Conservation (phyloP, 2,329 filamentous ascomycete genomes). For the Claviceps digitariae region DNA sequence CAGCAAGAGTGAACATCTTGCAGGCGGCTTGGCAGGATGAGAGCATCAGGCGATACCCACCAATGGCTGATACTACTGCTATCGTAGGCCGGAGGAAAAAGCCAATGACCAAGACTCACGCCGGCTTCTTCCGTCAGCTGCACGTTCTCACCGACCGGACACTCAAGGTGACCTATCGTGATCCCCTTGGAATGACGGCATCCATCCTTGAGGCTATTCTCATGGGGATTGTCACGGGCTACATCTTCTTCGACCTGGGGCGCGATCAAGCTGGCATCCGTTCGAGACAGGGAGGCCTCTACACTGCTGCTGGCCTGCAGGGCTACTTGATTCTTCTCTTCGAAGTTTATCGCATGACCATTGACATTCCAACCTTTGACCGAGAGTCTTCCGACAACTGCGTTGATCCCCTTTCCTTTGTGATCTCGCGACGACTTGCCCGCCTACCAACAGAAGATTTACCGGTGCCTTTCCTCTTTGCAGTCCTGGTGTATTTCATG, state of each 20-base stretch:
- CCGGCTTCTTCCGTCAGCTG: slow-evolving; percentile 48
- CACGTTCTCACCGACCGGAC: slow-evolving; percentile 54
- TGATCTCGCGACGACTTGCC: slow-evolving; percentile 56
- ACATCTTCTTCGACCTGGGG: slow-evolving; percentile 55
- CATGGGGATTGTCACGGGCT: slow-evolving; percentile 60
- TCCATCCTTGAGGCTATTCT: slow-evolving; percentile 54
- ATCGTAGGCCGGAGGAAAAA: slow-evolving; percentile 7
- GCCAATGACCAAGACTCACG: slow-evolving; percentile 26
- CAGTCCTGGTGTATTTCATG: slow-evolving; percentile 66
- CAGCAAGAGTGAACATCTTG: slow-evolving; percentile 45
- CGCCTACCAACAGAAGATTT: slow-evolving; percentile 58
- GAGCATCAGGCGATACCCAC: slow-evolving; percentile 15
- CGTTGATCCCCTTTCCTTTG: slow-evolving; percentile 53
- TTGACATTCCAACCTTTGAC: slow-evolving; percentile 65
- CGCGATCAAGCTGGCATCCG: slow-evolving; percentile 58
- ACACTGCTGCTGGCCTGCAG: slow-evolving; percentile 57
- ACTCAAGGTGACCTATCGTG: slow-evolving; percentile 58
- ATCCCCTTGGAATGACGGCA: slow-evolving; percentile 62
- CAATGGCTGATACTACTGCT: slow-evolving; percentile 8
- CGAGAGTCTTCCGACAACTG: slow-evolving; percentile 62
- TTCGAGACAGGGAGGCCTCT: slow-evolving; percentile 59
- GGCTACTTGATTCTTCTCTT: slow-evolving; percentile 66
- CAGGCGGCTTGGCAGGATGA: slow-evolving; percentile 44
- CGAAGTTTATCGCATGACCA: slow-evolving; percentile 60
- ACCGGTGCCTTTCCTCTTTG: slow-evolving; percentile 58